Conservation (phyloP, 2,329 filamentous ascomycete species). For the Arthrobotrys sphaeroides region DNA sequence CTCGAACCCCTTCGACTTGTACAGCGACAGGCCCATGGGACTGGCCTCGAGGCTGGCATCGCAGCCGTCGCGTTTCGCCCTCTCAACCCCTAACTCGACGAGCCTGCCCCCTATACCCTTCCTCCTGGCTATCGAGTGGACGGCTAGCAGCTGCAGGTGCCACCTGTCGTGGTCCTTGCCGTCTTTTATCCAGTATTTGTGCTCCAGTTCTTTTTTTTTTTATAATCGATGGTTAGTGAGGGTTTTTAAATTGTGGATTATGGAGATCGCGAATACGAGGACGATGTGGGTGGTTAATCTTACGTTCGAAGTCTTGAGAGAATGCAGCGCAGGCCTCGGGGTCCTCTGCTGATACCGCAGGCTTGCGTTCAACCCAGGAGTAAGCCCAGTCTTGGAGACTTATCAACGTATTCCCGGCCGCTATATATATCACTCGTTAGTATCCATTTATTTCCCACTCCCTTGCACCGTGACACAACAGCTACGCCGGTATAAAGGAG, state of each 20-base stretch:
- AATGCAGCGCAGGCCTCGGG: slow-evolving; percentile 14
- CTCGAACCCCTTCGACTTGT: slow-evolving; percentile 36
- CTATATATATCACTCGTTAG: slow-evolving; percentile 2
- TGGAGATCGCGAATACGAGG: not conserved
- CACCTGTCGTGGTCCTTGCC: slow-evolving; percentile 24
- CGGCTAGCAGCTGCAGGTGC: slow-evolving; percentile 46
- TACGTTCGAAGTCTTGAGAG: slow-evolving; percentile 14
- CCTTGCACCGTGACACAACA: no score
- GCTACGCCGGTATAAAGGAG: no score
- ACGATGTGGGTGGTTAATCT: not conserved
- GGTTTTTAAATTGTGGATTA: no score
- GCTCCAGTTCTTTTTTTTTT: slow-evolving; percentile 26
- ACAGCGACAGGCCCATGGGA: slow-evolving; percentile 35
- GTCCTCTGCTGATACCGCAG: slow-evolving; percentile 8
- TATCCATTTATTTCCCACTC: not conserved
- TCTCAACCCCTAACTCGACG: slow-evolving; percentile 29
- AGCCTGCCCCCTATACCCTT: slow-evolving; percentile 34
- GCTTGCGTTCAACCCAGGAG: slow-evolving; percentile 24
- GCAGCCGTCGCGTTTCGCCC: slow-evolving; percentile 36
- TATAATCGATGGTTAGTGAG: not conserved
- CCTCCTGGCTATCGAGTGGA: slow-evolving; percentile 30
- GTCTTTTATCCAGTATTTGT: slow-evolving; percentile 16
- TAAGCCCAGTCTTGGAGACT: slow-evolving; percentile 28
- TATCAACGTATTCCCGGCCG: slow-evolving; percentile 10
- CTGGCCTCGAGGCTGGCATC: slow-evolving; percentile 48